phyloP scores from a whole-genome alignment of 257 asterid species.

The Fraxinus cuspidata region DNA sequence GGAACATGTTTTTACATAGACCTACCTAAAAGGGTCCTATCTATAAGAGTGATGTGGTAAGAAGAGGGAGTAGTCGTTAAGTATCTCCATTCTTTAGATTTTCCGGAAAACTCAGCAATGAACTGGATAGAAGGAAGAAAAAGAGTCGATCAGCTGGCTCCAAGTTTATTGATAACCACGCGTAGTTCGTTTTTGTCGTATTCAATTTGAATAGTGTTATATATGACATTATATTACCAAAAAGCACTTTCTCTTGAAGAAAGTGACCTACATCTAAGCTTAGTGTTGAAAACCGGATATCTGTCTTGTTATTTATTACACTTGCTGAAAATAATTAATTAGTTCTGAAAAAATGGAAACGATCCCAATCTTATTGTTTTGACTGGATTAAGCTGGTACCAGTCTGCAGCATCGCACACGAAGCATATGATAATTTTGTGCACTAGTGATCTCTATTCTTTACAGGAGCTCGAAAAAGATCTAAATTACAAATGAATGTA shows the following conservation, averaged over 20 bases:
- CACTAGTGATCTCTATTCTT: neutral
- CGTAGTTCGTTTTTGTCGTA: neutral
- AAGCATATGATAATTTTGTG: neutral
- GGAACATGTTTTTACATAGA: neutral
- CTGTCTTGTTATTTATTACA: neutral
- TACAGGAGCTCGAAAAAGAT: neutral
- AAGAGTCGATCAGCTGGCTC: neutral
- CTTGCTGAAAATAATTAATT: neutral
- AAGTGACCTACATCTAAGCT: neutral
- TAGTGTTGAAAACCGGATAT: neutral
- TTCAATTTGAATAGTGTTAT: neutral
- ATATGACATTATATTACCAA: neutral
- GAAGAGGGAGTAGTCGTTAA: neutral
- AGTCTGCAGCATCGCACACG: neutral
- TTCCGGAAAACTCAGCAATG: neutral
- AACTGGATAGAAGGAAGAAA: neutral
- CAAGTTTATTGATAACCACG: neutral
- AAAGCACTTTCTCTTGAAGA: neutral
- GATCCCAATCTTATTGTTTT: neutral
- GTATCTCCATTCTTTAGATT: neutral
- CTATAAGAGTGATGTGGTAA: neutral
- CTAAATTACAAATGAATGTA: neutral
- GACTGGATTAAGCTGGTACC: neutral
- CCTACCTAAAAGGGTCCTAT: neutral
- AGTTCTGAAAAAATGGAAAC: constrained; percentile 4